Base-by-base conservation (phyloP, 768 basidiomycete genomes). In the Candolleomyces eurysporus region DNA sequence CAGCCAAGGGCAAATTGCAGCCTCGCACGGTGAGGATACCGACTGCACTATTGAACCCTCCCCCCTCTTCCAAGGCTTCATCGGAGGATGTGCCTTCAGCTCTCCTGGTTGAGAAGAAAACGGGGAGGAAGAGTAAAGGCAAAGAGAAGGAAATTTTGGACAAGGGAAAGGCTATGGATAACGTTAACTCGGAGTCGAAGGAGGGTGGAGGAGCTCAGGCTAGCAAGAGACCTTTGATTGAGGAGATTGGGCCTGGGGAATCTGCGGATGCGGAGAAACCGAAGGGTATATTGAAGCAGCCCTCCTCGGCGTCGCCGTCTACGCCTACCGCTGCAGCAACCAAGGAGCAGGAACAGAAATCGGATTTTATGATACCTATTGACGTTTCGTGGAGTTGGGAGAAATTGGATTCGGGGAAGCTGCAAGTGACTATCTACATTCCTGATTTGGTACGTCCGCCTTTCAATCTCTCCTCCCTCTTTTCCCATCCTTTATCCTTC, bases 1-100 rank as follows among this genome's bases (percentile, higher is more conserved):
- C 81, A 3, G 85, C 86, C 57, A 94, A 93, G 71, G 91, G 91
- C n/a, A 82, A 79, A 66, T 81, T 88, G 2, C 67, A 69, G 30
- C 79, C 85, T 14, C 84, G 90, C 39, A 81, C 79, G 13, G 85
- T 85, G 1, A 69, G 76, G 46, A 76, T 92, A 26, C 88, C 88
- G 5, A 65, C 76, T 19, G 65, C 74, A 5, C 72, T 85, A 21
- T 76, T 75, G 57, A 36, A 36, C 11, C 36, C 36, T 36, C 36
- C 36, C 6, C 36, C 36, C 1, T 36, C 36, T 36, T 8, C 36
- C 3, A 11, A 36, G 36, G 3, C 36, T 5, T 36, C 36, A 8
- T 36, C 54, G 22, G 22, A 54, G 32, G 52, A 32, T 16, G 52
- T 31, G 17, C 49, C 49, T 52, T 42, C 16, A 32, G 32, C 32